Percentiles rank a stretch among this genome's conserved stretches.
Evolutionary conservation across 139 green algal species (phyloP).

Genomic region (Marvania coccoides): DNA sequence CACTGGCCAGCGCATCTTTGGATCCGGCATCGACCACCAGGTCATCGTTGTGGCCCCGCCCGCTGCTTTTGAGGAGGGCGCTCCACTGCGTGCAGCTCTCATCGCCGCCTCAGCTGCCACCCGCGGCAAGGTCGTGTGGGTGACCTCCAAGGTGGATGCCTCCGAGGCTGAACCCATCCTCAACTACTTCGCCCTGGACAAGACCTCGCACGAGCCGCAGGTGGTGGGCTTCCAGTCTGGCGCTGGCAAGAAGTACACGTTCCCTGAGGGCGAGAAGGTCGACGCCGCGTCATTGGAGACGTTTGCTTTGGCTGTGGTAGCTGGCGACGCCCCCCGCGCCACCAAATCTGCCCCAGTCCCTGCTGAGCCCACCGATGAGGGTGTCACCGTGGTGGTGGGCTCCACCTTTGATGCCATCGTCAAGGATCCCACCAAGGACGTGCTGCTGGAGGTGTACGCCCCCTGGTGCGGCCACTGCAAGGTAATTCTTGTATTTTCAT

Average conservation of each 20-base stretch:
- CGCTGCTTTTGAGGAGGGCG: conserved; percentile 14
- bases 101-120: neutral
- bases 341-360: conserved; percentile 25
- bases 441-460: conserved; percentile 60
- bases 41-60: conserved; percentile 37
- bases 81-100: neutral
- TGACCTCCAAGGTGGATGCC: conserved; percentile 18
- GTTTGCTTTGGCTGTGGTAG: conserved; percentile 50
- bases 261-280: conserved; percentile 27
- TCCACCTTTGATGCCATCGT: conserved; percentile 31
- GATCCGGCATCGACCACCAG: conserved; percentile 59
- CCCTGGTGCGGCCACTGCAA: conserved; percentile 65
- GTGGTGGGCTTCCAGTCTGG: conserved; percentile 65
- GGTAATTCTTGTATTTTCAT: neutral
- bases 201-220: conserved; percentile 19
- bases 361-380: conserved; percentile 19
- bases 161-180: conserved; percentile 45
- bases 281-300: conserved; percentile 31
- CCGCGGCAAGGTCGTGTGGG: conserved; percentile 34
- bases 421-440: conserved; percentile 24
- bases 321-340: conserved; percentile 9
- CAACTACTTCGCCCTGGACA: conserved; percentile 75
- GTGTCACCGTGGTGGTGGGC: conserved; percentile 23
- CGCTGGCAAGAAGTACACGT: conserved; percentile 59
- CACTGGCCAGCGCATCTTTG: conserved; percentile 71